Evolutionary conservation across 2,329 filamentous ascomycete genomes (phyloP).

Genomic region (Drechslerella coelobrocha): DNA sequence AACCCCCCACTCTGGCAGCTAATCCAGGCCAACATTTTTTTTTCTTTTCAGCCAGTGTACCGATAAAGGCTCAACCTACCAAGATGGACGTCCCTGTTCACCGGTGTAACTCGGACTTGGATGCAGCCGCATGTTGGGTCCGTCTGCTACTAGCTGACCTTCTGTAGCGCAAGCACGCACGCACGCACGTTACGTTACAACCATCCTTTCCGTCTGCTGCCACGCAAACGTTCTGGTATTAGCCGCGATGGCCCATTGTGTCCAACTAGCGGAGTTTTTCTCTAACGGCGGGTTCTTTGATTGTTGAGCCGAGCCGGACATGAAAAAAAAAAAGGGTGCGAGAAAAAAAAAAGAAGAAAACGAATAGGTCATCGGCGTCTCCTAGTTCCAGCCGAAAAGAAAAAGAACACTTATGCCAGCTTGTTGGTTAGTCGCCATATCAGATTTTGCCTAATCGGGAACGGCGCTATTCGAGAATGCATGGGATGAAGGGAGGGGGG

Average conservation of each 20-base stretch:
- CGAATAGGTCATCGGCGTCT: background rate
- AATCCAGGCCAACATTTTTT: no score
- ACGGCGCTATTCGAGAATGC: background rate
- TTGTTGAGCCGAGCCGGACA: no score
- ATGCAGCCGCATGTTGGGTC: background rate
- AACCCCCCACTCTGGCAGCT: conserved; percentile 11
- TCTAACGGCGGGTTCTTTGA: background rate
- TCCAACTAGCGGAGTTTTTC: background rate
- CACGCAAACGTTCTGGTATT: no score
- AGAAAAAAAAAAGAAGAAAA: conserved; percentile 2
- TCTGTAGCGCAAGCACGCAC: background rate
- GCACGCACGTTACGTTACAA: background rate
- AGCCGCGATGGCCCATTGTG: no score
- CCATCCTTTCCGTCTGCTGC: background rate
- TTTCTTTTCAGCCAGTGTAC: background rate
- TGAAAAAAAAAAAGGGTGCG: no score
- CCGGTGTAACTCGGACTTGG: conserved; percentile 11
- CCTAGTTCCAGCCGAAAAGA: background rate
- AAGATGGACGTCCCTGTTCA: conserved; percentile 34
- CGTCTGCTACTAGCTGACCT: background rate
- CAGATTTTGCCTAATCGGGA: conserved; percentile 1
- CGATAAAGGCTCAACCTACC: background rate
- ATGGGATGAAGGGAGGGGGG: background rate
- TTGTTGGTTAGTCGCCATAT: background rate
- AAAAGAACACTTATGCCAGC: background rate